Base-by-base conservation (phyloP, 331 rosid species). In the Phaseolus coccineus region DNA sequence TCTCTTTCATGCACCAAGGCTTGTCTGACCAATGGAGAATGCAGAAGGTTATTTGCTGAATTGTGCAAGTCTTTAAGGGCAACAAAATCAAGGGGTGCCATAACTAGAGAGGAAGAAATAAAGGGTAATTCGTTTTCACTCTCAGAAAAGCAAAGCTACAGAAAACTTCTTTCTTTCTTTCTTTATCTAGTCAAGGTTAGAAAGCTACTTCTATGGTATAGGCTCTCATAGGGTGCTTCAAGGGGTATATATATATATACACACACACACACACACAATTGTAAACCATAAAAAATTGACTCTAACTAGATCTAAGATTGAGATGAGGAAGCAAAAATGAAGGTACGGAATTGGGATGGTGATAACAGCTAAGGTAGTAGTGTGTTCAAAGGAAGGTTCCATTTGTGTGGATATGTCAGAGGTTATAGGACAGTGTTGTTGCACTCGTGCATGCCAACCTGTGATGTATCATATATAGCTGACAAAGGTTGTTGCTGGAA, bases 61-160 rank as follows among this genome's bases (percentile, higher is more conserved):
- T 85, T 84, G 69, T 88, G 93, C 69, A 90, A 27, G 68, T 79
- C 77, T 77, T 83, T 84, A 5, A 90, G 87, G 22, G 89, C 90
- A 77, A 85, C 84, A 74, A 88, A 87, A 68, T 89, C 85, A 52
- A 84, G 86, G 82, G 80, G 84, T 28, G 81, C 89, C 91, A 87
- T 88, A 27, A 66, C 4, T 69, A n/a, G 0, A n/a, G 22, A 37
- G 2, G 28, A 66, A 33, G 4, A 62, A 25, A 55, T 24, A 39
- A 52, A 4, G 3, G 14, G 3, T 28, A 0, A 35, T 3, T 35
- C 22, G 22, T 19, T 19, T 19, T 19, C 22, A 19, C 22, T 25
- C 44, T 1, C 28, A 28, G 59, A 57, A 33, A 53, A 73, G 19
- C 30, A 53, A 52, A 55, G 40, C 56, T 24, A 19, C 3, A 46